Evolutionary conservation across 345 rosid species (phyloP), one percentile per base, ranked within the genome.

Genomic region (Eucalyptus tenuipes): DNA sequence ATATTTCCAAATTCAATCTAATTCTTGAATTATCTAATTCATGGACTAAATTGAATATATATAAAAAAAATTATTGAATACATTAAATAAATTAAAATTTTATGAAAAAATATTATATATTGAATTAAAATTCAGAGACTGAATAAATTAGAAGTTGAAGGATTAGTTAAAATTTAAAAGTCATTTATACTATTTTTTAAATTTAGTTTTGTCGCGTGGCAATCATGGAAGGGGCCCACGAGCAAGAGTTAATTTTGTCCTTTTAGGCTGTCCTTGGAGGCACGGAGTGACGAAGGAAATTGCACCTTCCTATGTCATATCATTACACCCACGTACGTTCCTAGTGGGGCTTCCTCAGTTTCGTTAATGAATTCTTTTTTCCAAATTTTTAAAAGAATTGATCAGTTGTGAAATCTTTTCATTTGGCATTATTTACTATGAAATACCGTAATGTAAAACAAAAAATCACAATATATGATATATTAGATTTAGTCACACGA

Each of bases 121-220:
- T 24, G 1, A 25, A 55, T 55, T 55, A 24, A 55, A 24, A 0
- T 24, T 24, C 1, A 55, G 5, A 8, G 0, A 22, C 0, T 4
- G 11, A 22, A 9, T 20, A 55, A 22, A 55, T 55, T 24, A 55
- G 17, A 50, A 50, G 2, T 50, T 16, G 0, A 17, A 5, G 20
- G 1, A 0, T 3, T 16, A 0, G 53, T 16, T 8, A 16, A 50
- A 50, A 50, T 50, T 50, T 16, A 50, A 8, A 24, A 24, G 27
- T 24, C 18, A 55, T 24, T 22, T 55, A 9, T 4, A 24, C 25
- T 22, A 10, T 48, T 1, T 55, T 55, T 55, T 4, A 10, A 55
- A 55, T 55, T 55, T 1, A 10, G 61, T 59, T 1, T 59, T 59
- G 68, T 12, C 33, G 33, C 2, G 2, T 27, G 15, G 31, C n/a